Evolutionary conservation across 306 rosid genomes (phyloP).

Genomic region (Casuarina equisetifolia): DNA sequence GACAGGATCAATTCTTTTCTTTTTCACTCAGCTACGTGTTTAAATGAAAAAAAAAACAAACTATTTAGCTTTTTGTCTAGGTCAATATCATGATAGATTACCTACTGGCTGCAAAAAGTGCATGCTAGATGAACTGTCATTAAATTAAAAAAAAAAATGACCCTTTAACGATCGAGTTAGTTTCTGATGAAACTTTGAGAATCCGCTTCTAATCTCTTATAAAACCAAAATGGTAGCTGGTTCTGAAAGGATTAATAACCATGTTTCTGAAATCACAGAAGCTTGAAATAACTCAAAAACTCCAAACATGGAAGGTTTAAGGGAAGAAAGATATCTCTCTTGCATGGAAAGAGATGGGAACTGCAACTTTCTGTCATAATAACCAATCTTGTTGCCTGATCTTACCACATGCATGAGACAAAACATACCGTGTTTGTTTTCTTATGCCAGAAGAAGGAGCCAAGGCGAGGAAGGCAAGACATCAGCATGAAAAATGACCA

Average conservation of each 20-base stretch:
- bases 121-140: no score
- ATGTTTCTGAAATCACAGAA: background rate
- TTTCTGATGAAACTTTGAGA: no score
- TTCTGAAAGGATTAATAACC: background rate
- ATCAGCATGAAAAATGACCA: background rate
- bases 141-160: no score
- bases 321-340: background rate
- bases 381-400: background rate
- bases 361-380: no score
- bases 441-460: background rate
- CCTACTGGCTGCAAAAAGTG: no score
- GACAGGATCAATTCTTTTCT: slow-evolving; percentile 5
- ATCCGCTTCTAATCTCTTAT: no score
- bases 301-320: background rate
- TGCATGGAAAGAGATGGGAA: background rate
- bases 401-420: background rate
- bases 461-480: background rate
- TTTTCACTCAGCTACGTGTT: slow-evolving; percentile 15
- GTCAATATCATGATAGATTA: background rate
- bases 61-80: background rate
- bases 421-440: background rate
- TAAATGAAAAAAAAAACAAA: background rate
- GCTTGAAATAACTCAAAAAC: background rate
- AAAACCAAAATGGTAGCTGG: background rate
- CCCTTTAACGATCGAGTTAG: no score